phyloP scores from a whole-genome alignment of 2,329 filamentous ascomycete species.

The Aaosphaeria arxii region DNA sequence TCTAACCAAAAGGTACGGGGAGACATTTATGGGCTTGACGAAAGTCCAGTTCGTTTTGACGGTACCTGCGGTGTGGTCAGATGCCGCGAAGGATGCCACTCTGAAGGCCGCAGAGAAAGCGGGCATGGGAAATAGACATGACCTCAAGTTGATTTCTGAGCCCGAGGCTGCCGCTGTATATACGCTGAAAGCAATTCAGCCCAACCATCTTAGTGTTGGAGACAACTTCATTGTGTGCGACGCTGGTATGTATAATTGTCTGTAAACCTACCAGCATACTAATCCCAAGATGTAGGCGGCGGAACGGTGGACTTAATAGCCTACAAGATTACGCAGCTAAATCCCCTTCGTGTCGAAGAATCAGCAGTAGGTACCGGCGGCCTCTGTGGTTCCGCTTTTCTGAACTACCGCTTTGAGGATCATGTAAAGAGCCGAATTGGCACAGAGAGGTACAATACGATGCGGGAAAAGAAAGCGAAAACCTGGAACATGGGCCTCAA shows the following conservation, averaged over 20 bases:
- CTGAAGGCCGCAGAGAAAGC: slow-evolving; percentile 73
- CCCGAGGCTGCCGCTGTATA: slow-evolving; percentile 76
- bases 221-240: slow-evolving; percentile 60
- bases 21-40: slow-evolving; percentile 73
- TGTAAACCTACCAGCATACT: neutral
- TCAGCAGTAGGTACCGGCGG: slow-evolving; percentile 77
- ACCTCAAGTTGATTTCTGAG: slow-evolving; percentile 77
- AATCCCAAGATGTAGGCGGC: slow-evolving; percentile 37
- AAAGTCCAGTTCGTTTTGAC: slow-evolving; percentile 78
- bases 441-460: slow-evolving; percentile 64
- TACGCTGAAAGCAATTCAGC: slow-evolving; percentile 75
- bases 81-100: slow-evolving; percentile 81
- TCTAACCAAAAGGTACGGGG: slow-evolving; percentile 69
- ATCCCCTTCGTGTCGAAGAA: slow-evolving; percentile 71
- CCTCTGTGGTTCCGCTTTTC: slow-evolving; percentile 72
- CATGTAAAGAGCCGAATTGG: slow-evolving; percentile 69
- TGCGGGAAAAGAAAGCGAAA: slow-evolving; percentile 74
- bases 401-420: slow-evolving; percentile 80
- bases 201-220: slow-evolving; percentile 68
- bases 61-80: slow-evolving; percentile 75
- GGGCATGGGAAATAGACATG: slow-evolving; percentile 68
- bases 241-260: slow-evolving; percentile 22
- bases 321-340: slow-evolving; percentile 73
- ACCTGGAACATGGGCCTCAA: slow-evolving; percentile 71
- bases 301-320: slow-evolving; percentile 73